phyloP scores from a whole-genome alignment of 1,139 yeast genomes.

The Candida dubliniensis region DNA sequence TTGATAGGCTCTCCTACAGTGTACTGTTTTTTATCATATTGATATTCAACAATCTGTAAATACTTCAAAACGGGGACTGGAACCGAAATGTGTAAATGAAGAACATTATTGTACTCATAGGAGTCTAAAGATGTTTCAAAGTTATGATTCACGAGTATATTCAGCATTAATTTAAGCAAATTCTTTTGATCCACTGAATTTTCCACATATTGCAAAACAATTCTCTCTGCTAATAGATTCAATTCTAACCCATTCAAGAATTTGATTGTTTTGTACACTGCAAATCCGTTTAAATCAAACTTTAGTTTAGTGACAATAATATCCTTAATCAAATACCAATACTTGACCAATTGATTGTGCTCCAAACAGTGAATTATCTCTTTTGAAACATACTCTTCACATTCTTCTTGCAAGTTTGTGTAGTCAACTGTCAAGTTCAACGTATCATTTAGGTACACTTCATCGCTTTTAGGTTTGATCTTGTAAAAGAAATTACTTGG shows the following conservation, averaged over 20 bases:
- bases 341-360: slow-evolving; percentile 15
- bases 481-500: slow-evolving; percentile 64
- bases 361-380: slow-evolving; percentile 7
- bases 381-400: slow-evolving; percentile 14
- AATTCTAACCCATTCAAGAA: slow-evolving; percentile 22
- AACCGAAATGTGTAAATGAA: slow-evolving; percentile 45
- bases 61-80: slow-evolving; percentile 52
- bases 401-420: slow-evolving; percentile 47
- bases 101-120: slow-evolving; percentile 8
- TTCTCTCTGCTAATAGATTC: slow-evolving; percentile 14
- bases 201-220: slow-evolving; percentile 19
- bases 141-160: slow-evolving; percentile 8
- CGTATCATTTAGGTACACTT: slow-evolving; percentile 29
- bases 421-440: slow-evolving; percentile 47
- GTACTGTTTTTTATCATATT: slow-evolving; percentile 43
- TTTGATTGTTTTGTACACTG: slow-evolving; percentile 28
- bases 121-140: background rate
- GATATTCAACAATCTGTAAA: slow-evolving; percentile 50
- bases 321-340: slow-evolving; percentile 28
- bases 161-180: slow-evolving; percentile 17
- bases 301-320: slow-evolving; percentile 24
- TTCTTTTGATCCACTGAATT: slow-evolving; percentile 12
- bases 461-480: slow-evolving; percentile 29
- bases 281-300: slow-evolving; percentile 41
- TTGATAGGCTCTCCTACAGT: slow-evolving; percentile 65